Percentiles rank a stretch among this genome's conserved stretches.
phyloP scores from a whole-genome alignment of 331 rosid genomes.

The Rosa hybrid region DNA sequence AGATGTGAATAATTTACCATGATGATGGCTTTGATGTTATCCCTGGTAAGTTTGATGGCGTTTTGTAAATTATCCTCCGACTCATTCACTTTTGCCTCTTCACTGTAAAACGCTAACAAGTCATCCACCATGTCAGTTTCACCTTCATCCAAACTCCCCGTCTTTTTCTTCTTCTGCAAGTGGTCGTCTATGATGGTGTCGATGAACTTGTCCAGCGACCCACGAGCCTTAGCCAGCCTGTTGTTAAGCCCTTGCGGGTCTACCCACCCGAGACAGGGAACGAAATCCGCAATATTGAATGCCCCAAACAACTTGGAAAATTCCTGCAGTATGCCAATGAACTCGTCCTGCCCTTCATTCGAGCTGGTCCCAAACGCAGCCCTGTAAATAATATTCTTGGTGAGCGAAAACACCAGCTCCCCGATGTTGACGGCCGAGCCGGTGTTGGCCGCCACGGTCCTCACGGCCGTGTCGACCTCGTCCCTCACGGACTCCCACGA shows the following conservation, averaged over 20 bases:
- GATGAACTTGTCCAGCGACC: constrained; percentile 55
- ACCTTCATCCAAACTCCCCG: not conserved
- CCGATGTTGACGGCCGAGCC: constrained; percentile 62
- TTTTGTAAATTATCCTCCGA: constrained; percentile 39
- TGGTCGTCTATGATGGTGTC: constrained; percentile 76
- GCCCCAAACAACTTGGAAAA: constrained; percentile 86
- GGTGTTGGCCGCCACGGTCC: constrained; percentile 8
- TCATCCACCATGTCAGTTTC: constrained; percentile 91
- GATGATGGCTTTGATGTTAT: constrained; percentile 88
- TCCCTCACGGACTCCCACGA: constrained; percentile 83
- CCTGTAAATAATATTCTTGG: constrained; percentile 60
- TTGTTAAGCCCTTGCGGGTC: constrained; percentile 69
- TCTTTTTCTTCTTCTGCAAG: constrained; percentile 31
- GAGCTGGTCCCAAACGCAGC: constrained; percentile 79
- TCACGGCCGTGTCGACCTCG: constrained; percentile 53
- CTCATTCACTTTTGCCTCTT: constrained; percentile 36
- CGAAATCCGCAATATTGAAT: constrained; percentile 73
- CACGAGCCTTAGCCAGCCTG: constrained; percentile 63
- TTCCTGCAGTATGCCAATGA: constrained; percentile 73
- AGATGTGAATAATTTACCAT: constrained; percentile 49
- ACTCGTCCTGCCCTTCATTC: constrained; percentile 69
- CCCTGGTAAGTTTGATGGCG: constrained; percentile 66
- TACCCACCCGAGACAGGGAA: constrained; percentile 54
- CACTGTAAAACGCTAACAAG: constrained; percentile 70
- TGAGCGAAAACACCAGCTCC: constrained; percentile 63